Conservation (phyloP, 2,329 filamentous ascomycete species). For the Colletotrichum gigasporum region DNA sequence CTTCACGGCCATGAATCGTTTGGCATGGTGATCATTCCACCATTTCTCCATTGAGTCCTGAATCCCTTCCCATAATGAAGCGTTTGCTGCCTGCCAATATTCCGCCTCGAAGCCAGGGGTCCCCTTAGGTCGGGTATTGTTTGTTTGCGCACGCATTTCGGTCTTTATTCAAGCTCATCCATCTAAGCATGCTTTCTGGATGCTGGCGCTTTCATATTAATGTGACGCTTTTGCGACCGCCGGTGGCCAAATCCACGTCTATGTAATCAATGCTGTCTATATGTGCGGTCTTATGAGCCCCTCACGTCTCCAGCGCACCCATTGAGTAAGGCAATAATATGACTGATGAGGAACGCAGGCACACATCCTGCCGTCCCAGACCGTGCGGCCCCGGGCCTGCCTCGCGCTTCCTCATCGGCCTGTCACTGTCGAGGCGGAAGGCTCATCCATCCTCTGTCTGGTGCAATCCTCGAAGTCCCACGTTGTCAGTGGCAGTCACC, state of each 20-base stretch:
- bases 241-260: background rate
- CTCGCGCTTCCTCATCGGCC: background rate
- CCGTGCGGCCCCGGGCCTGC: background rate
- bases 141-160: slow-evolving; percentile 5
- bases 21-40: background rate
- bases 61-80: background rate
- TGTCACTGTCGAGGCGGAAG: background rate
- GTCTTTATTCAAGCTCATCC: slow-evolving; percentile 13
- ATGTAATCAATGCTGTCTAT: slow-evolving; percentile 1
- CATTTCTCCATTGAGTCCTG: slow-evolving; percentile 3
- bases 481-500: slow-evolving; percentile 3
- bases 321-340: too few species aligned
- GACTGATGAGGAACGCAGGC: too few species aligned
- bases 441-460: background rate
- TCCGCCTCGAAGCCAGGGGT: background rate
- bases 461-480: slow-evolving; percentile 14
- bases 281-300: background rate
- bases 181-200: background rate
- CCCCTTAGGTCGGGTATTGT: background rate
- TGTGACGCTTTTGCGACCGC: background rate
- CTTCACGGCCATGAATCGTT: background rate
- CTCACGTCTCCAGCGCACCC: background rate
- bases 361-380: too few species aligned
- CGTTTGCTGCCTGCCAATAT: background rate
- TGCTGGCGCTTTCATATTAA: background rate